Base-by-base conservation (phyloP, 257 asterid genomes). In the Capsicum chinense region DNA sequence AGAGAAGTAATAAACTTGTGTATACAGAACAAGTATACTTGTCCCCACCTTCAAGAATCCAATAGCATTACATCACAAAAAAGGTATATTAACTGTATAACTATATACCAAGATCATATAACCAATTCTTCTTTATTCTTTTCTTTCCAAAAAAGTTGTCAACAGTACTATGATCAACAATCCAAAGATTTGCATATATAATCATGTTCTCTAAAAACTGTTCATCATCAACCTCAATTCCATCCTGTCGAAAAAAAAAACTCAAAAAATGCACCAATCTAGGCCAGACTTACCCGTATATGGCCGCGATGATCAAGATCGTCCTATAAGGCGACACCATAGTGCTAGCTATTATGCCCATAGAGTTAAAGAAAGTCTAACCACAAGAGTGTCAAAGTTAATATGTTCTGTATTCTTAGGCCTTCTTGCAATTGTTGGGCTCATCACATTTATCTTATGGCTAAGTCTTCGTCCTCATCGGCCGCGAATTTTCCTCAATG, bases 391-490 rank as follows among this genome's bases (percentile, higher is more conserved):
- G 73, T 93, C 97, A 0, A 97, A 97, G 86, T 91, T 97, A 3
- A 80, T 95, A 0, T 93, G 98, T 79, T n/a, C 98, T 70, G 80
- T 95, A 14, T 85, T 97, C 42, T 67, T 97, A 44, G 85, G 87
- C 85, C 88, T 93, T 21, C 94, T 97, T 37, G 91, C 92, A 84
- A 82, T 97, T 1, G 81, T 91, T 0, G 98, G 97, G 69, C 83
- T 93, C 59, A 89, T 94, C 84, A 47, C 93, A 2, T 97, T 97
- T 94, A 95, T 97, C 47, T 85, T 97, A 35, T 97, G 98, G 97
- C 92, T 95, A 56, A 93, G 98, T 80, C 84, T 97, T 17, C 95
- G 98, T 26, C 99, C 99, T 47, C 99, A 97, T 86, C 86, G 98
- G n/a, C 99, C 99, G 37, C 76, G 96, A 4, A 87, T 97, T 88